Evolutionary conservation across 495 filamentous ascomycete genomes (phyloP).

Genomic region (Saxophila tyrrhenica): DNA sequence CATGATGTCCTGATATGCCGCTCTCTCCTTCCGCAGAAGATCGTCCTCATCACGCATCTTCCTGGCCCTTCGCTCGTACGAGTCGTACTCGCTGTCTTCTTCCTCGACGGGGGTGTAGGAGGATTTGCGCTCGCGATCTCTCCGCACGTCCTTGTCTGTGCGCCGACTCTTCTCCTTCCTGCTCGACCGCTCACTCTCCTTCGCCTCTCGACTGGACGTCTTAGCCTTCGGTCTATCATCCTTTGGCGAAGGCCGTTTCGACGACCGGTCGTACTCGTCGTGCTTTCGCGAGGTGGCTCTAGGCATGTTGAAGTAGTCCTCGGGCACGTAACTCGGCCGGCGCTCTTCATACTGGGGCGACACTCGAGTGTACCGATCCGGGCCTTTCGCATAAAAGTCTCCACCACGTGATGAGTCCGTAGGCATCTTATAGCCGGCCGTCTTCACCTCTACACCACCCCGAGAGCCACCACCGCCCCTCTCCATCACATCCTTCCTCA

Average conservation of each 20-base stretch:
- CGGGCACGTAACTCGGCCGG: constrained; percentile 2
- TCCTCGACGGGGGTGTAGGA: not conserved
- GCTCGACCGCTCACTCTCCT: constrained; percentile 8
- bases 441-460: not conserved
- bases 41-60: constrained; percentile 9
- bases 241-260: constrained; percentile 5
- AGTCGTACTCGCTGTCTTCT: not conserved
- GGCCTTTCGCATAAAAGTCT: constrained; percentile 8
- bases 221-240: constrained; percentile 2
- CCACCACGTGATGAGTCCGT: constrained; percentile 3
- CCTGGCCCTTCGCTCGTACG: not conserved
- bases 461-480: constrained; percentile 13
- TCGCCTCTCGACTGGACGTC: constrained; percentile 1
- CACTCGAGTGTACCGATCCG: constrained; percentile 1
- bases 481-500: constrained; percentile 42
- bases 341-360: constrained; percentile 15
- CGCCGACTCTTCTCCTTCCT: constrained; percentile 9
- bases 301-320: constrained; percentile 18
- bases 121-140: constrained; percentile 11
- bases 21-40: constrained; percentile 1
- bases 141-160: constrained; percentile 9
- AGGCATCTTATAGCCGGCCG: constrained; percentile 9
- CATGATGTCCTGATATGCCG: constrained; percentile 2
- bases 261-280: constrained; percentile 6
- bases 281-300: constrained; percentile 10